Base-by-base conservation (phyloP, 768 basidiomycete species). In the Boletus speciosus region DNA sequence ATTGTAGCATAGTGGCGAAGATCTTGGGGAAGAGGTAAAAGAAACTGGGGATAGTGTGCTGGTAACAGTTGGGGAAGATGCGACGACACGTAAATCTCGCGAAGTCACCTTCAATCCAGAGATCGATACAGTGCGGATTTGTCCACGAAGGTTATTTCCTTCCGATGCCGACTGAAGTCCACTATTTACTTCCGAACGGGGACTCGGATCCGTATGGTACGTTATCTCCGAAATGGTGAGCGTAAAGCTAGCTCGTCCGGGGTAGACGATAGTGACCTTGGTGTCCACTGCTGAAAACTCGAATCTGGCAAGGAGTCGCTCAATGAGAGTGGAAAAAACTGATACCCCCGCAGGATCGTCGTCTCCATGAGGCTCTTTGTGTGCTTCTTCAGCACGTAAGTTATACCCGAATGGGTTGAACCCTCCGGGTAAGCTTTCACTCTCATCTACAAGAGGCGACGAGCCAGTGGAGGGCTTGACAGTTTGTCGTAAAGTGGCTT, bases 251-350 rank as follows among this genome's bases (percentile, higher is more conserved):
- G 86, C 78, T 43, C 79, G 80, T 36, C 74, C 78, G 4, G 83
- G 82, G 64, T 87, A 80, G n/a, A 90, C 72, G 35, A 93, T 57
- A 2, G 86, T 86, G 52, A 93, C 73, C 62, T 74, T 81, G 36
- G 83, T 81, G 64, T 91, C 83, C 27, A 76, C 64, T 14, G 84
- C 87, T 60, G 87, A 84, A 63, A 91, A 88, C 56, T 88, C 83
- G 65, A 94, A 89, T 56, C 86, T 81, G 15, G 88, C 80, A 29
- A 94, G 80, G 12, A 94, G 74, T 29, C 84, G 78, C 64, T 93
- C 91, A 44, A 93, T 84, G 51, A 94, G 78, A 44, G 81, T 80
- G 29, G 93, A 84, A 66, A 94, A 87, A 46, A 94, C 73, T 15
- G 90, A 90, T 25, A 93, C 83, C 16, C 90, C 92, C 29, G 79